Conservation (phyloP, 345 rosid species). For the Geranium brycei region DNA sequence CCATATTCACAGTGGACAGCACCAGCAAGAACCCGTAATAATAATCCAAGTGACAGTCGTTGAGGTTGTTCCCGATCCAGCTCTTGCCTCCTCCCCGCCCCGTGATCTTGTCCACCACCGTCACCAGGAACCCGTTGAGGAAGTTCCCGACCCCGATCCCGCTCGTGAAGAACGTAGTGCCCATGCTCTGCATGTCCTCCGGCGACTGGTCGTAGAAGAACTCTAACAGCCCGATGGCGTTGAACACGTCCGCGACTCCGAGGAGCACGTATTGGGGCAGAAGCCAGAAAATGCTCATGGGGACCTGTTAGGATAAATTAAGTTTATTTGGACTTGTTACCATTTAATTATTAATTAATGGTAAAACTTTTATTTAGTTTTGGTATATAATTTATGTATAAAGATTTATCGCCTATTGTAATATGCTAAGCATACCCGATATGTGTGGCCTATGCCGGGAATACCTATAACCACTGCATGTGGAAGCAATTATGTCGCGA, state of each 20-base stretch:
- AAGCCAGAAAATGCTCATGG: slow-evolving; percentile 77
- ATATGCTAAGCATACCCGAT: too few species aligned
- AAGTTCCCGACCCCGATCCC: slow-evolving; percentile 84
- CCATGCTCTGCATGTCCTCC: slow-evolving; percentile 84
- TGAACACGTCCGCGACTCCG: slow-evolving; percentile 73
- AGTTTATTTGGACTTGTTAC: too few species aligned
- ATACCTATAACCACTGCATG: too few species aligned
- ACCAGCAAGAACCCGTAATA: slow-evolving; percentile 72
- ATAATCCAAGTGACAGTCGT: slow-evolving; percentile 66
- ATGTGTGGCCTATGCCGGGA: too few species aligned
- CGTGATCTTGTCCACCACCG: slow-evolving; percentile 57
- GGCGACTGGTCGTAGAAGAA: slow-evolving; percentile 91
- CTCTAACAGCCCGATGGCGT: slow-evolving; percentile 63
- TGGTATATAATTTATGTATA: too few species aligned
- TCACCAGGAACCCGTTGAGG: slow-evolving; percentile 64
- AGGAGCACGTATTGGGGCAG: slow-evolving; percentile 69
- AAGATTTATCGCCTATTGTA: too few species aligned
- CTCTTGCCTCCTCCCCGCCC: slow-evolving; percentile 40
- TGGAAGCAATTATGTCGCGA: too few species aligned
- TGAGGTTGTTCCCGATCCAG: slow-evolving; percentile 80
- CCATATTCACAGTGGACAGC: slow-evolving; percentile 46
- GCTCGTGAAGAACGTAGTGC: slow-evolving; percentile 82
- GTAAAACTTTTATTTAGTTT: too few species aligned
- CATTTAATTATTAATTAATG: too few species aligned
- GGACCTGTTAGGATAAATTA: slow-evolving; percentile 23